Conservation (phyloP, 495 filamentous ascomycete genomes). For the Neurospora sublineolata region DNA sequence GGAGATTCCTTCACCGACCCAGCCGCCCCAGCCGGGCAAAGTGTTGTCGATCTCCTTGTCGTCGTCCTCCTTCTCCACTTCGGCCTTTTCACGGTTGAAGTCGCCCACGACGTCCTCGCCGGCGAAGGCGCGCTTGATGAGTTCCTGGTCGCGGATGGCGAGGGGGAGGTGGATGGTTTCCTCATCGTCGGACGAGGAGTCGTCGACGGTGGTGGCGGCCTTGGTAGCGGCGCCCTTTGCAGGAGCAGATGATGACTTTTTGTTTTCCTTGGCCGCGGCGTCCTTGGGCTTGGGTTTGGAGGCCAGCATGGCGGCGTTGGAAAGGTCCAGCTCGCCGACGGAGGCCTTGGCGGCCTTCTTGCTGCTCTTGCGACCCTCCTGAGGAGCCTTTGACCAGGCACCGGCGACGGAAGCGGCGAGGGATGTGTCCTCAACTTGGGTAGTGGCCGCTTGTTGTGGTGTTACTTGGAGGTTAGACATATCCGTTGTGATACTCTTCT, state of each 20-base stretch:
- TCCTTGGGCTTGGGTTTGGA: slow-evolving; percentile 19
- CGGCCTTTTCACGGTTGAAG: slow-evolving; percentile 71
- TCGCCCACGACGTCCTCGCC: slow-evolving; percentile 77
- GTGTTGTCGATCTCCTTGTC: slow-evolving; percentile 77
- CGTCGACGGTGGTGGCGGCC: slow-evolving; percentile 7
- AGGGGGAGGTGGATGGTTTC: slow-evolving; percentile 46
- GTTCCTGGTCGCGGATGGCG: slow-evolving; percentile 63
- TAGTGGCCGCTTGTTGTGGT: background rate
- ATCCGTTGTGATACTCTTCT: background rate
- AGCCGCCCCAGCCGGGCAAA: slow-evolving; percentile 81
- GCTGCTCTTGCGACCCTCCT: slow-evolving; percentile 19
- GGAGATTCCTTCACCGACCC: slow-evolving; percentile 73
- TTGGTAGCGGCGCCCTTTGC: background rate
- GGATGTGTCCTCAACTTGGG: background rate
- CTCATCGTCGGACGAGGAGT: slow-evolving; percentile 43
- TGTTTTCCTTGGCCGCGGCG: background rate
- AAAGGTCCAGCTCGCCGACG: slow-evolving; percentile 28
- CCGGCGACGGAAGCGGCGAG: slow-evolving; percentile 5
- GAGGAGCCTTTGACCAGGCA: background rate
- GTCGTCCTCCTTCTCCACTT: slow-evolving; percentile 63
- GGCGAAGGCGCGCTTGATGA: slow-evolving; percentile 78
- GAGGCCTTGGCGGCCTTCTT: slow-evolving; percentile 13
- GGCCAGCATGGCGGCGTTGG: slow-evolving; percentile 23
- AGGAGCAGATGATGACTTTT: background rate
- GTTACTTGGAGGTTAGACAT: background rate